Evolutionary conservation across 345 rosid genomes (phyloP).

Genomic region (Sisymbrium irio): DNA sequence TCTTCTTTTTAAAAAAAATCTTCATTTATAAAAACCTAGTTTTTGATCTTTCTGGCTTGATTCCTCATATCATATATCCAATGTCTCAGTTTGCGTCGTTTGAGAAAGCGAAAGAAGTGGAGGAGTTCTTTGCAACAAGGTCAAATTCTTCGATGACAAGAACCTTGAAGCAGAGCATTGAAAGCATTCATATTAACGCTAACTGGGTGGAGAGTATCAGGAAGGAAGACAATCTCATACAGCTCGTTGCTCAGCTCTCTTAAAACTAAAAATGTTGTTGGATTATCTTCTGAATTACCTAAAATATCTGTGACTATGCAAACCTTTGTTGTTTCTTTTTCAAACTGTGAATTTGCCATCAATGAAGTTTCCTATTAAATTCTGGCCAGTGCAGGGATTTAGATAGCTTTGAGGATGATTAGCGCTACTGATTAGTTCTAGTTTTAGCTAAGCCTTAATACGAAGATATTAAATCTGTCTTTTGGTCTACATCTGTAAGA

Average conservation of each 20-base stretch:
- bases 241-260: constrained; percentile 49
- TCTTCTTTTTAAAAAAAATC: background rate
- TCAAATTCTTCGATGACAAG: constrained; percentile 58
- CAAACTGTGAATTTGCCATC: background rate
- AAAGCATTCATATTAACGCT: constrained; percentile 66
- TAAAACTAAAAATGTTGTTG: background rate
- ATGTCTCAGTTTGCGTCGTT: constrained; percentile 70
- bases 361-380: constrained; percentile 1
- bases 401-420: too few relatives aligned
- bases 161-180: constrained; percentile 94
- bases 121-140: constrained; percentile 74
- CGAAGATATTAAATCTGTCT: too few relatives aligned
- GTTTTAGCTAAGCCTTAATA: too few relatives aligned
- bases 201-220: constrained; percentile 73
- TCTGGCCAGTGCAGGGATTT: too few relatives aligned
- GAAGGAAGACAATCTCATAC: constrained; percentile 49
- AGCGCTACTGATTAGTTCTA: too few relatives aligned
- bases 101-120: constrained; percentile 76
- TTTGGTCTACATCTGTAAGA: too few relatives aligned
- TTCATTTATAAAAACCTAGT: background rate
- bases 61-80: background rate
- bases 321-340: constrained; percentile 15
- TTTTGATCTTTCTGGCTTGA: background rate
- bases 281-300: background rate
- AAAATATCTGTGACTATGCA: background rate